Percentiles rank a stretch among this genome's conserved stretches.
Evolutionary conservation across 2,329 filamentous ascomycete genomes (phyloP).

Genomic region (Colletotrichum endophyticum): DNA sequence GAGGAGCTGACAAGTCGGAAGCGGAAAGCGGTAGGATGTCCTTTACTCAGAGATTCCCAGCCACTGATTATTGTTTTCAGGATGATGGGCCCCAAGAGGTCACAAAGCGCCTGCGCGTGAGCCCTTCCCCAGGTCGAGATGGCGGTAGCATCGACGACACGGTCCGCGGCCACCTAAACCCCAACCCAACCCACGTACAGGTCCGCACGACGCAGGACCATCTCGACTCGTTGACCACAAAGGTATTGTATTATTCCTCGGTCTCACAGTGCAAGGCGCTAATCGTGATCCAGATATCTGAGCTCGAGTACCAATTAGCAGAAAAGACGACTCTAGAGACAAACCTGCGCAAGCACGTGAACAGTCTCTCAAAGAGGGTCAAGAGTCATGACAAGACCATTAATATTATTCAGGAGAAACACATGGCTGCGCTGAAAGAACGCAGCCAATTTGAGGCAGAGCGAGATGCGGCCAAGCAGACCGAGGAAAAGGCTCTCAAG

Average conservation of each 20-base stretch:
- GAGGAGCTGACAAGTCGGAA: conserved; percentile 14
- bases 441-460: conserved; percentile 53
- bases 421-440: conserved; percentile 56
- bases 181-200: not conserved
- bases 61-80: not conserved
- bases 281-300: conserved; percentile 33
- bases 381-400: conserved; percentile 51
- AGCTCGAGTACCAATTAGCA: conserved; percentile 38
- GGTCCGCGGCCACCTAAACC: conserved; percentile 6
- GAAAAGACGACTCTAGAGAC: conserved; percentile 29
- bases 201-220: conserved; percentile 17
- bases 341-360: conserved; percentile 19
- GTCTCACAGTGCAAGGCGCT: not conserved
- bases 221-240: conserved; percentile 42
- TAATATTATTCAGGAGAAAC: conserved; percentile 48
- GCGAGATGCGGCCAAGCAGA: conserved; percentile 44
- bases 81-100: not conserved
- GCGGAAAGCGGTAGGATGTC: conserved; percentile 12
- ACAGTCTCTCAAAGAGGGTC: conserved; percentile 35
- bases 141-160: conserved; percentile 1
- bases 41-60: not conserved
- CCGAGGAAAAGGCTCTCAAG: conserved; percentile 38
- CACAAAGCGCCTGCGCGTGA: conserved; percentile 10
- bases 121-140: not conserved
- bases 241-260: conserved; percentile 29